Percentiles rank a stretch among this genome's conserved stretches.
These are phyloP conservation scores for Sporothrix curviconia DNA, from an alignment of 2,329 filamentous ascomycete genomes.

Conservation along the genomic window DNA sequence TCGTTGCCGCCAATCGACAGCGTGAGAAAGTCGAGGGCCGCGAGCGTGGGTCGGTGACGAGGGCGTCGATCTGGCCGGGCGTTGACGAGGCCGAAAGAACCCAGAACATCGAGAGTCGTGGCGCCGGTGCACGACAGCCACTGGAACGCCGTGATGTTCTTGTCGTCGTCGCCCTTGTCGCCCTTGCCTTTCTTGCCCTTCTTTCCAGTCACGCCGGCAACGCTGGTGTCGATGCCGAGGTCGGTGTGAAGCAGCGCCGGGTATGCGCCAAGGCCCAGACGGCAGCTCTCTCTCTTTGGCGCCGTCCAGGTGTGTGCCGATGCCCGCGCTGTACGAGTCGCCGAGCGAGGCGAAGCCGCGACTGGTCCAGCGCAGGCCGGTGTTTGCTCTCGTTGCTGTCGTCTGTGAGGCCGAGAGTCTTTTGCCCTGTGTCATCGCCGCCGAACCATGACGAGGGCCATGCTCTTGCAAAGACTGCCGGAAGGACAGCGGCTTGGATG, in stretches of 20 bases:
- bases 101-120: constrained; percentile 34
- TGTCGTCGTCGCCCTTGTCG: constrained; percentile 19
- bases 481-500: neutral
- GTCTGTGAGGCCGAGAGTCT: constrained; percentile 7
- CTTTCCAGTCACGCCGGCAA: neutral
- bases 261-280: constrained; percentile 37
- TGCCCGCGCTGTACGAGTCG: constrained; percentile 43
- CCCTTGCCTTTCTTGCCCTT: neutral
- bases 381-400: constrained; percentile 21
- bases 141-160: constrained; percentile 29
- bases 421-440: neutral
- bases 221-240: constrained; percentile 20
- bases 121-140: constrained; percentile 43
- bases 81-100: neutral
- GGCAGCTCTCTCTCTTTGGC: constrained; percentile 34
- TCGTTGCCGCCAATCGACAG: constrained; percentile 45
- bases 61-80: constrained; percentile 35
- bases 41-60: constrained; percentile 28
- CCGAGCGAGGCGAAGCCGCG: constrained; percentile 34
- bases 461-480: neutral
- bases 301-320: constrained; percentile 38
- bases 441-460: neutral
- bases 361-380: constrained; percentile 10
- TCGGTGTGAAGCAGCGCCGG: constrained; percentile 35
- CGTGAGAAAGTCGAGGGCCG: constrained; percentile 35